Evolutionary conservation across 805 yeast species (phyloP), one percentile per base, ranked within the genome.

Genomic region (Yueomyces sinensis): DNA sequence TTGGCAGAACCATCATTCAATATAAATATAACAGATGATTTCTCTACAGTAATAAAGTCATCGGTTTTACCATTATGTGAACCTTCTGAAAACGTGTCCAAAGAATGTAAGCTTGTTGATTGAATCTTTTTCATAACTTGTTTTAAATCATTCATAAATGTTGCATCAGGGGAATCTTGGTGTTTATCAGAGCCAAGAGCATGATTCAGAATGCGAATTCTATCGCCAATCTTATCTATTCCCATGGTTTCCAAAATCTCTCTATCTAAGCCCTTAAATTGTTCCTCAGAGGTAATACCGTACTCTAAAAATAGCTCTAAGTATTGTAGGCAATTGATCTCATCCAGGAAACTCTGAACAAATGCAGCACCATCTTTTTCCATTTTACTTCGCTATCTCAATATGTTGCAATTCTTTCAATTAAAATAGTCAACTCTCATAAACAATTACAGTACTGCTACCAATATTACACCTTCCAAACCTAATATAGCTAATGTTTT

Each of bases 171-270:
- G 13, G 15, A 5, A 25, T 25, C 13, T 9, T 36, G 31, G 20
- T 34, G 37, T 39, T 37, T 74, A 45, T 29, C 61, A 3, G 82
- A 63, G 16, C 78, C 76, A 13, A 72, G 11, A 20, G 11, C 24
- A 20, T 7, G 11, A 7, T 11, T 61, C 46, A 77, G 72, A 9
- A 89, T 56, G 20, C 79, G 63, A 16, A 89, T 62, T 19, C 95
- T 62, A 53, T 91, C 97, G 1, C 97, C 96, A 13, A 89, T 71
- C 42, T 73, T 78, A n/a, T 46, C 41, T 9, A 89, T 56, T 0
- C 95, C 94, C 9, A 91, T 51, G 37, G 79, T 91, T 32, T 67
- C 70, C 37, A 89, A 65, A 1, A 84, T 71, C 5, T 58, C 63
- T 30, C 68, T 63, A 46, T 82, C 94, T n/a, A 64, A 24, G 33